A percentile compares a stretch with the other conserved stretches of the same genome.
phyloP scores from a whole-genome alignment of 2,329 filamentous ascomycete species.

The Arthrobotrys iridis region DNA sequence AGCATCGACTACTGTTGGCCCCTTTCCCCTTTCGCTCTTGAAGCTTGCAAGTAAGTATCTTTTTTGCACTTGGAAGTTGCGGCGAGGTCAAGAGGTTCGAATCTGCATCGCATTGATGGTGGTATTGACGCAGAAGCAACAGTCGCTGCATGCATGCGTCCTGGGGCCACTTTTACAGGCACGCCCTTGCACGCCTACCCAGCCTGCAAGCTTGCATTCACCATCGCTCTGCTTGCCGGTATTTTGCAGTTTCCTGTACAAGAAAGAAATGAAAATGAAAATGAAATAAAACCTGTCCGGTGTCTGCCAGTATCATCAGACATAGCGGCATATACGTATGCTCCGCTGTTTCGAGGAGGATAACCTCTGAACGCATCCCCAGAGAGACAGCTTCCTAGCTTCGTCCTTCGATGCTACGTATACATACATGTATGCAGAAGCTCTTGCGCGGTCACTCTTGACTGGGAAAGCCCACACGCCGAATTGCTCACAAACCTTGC shows the following conservation, averaged over 20 bases:
- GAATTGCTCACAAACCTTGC: slow-evolving; percentile 9
- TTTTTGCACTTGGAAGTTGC: slow-evolving; percentile 1
- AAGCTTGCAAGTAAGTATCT: no score
- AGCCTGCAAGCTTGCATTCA: not conserved
- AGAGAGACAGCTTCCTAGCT: not conserved
- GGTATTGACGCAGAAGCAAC: no score
- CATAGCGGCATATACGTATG: not conserved
- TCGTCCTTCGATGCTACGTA: not conserved
- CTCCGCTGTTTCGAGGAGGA: slow-evolving; percentile 19
- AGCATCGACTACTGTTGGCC: not conserved
- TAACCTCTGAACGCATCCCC: not conserved
- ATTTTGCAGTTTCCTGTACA: not conserved
- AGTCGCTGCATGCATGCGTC: not conserved
- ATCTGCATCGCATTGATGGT: not conserved
- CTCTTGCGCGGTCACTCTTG: slow-evolving; percentile 20
- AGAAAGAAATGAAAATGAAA: no score
- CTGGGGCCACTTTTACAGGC: slow-evolving; percentile 8
- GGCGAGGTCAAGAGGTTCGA: not conserved
- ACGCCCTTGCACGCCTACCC: slow-evolving; percentile 7
- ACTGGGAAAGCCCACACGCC: slow-evolving; percentile 43
- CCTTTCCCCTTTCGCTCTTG: not conserved
- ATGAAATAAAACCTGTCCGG: slow-evolving; percentile 12
- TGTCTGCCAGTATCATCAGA: not conserved
- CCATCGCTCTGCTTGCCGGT: not conserved
- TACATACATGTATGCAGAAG: not conserved